These are phyloP conservation scores for Cladosporium sp. DNA, from an alignment of 2,329 filamentous ascomycete species.

Conservation along the genomic window DNA sequence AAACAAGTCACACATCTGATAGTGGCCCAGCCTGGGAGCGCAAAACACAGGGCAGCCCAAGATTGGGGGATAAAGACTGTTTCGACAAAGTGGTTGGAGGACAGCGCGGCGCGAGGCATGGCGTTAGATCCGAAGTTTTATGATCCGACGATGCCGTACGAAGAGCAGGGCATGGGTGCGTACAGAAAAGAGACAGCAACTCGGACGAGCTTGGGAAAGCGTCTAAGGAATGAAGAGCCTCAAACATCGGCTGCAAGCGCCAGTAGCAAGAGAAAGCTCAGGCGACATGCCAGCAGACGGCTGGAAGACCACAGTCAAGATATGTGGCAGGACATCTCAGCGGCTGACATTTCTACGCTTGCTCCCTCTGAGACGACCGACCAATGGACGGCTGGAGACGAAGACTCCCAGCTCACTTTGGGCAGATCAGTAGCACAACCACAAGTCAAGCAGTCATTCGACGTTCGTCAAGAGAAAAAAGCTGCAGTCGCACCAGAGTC, in stretches of 20 bases:
- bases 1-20: constrained; percentile 85
- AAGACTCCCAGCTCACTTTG: constrained; percentile 22
- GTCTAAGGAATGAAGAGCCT: constrained; percentile 52
- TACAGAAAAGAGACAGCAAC: constrained; percentile 55
- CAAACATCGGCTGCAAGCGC: constrained; percentile 26
- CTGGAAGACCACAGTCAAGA: constrained; percentile 75
- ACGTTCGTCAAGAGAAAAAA: background rate
- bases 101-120: constrained; percentile 84
- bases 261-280: constrained; percentile 71
- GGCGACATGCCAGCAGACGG: constrained; percentile 83
- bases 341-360: constrained; percentile 29
- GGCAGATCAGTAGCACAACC: constrained; percentile 36
- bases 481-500: constrained; percentile 5
- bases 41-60: constrained; percentile 87
- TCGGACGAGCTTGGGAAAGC: constrained; percentile 57
- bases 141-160: constrained; percentile 67
- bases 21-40: constrained; percentile 73
- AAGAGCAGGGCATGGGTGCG: constrained; percentile 74
- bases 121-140: constrained; percentile 84
- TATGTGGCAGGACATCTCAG: constrained; percentile 87
- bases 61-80: constrained; percentile 80
- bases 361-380: constrained; percentile 25
- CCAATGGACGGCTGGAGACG: constrained; percentile 26
- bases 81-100: constrained; percentile 78
- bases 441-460: constrained; percentile 38